Evolutionary conservation across 2,329 filamentous ascomycete species (phyloP).

Genomic region (Trichoderma cornu-damae): DNA sequence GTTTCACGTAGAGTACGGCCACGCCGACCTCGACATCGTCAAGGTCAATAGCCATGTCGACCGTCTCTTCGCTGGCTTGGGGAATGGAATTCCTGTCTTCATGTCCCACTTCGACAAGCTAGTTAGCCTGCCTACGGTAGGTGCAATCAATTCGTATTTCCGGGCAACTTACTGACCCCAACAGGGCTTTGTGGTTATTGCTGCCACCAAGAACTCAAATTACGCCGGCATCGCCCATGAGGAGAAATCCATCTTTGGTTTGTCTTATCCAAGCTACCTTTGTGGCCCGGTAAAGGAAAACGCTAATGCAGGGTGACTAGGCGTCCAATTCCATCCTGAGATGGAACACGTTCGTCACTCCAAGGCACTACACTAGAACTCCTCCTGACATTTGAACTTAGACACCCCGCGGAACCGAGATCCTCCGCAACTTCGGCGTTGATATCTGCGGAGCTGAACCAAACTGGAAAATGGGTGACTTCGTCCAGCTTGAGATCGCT

Average conservation of each 20-base stretch:
- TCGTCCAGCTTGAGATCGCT: slow-evolving; percentile 72
- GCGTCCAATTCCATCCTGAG: slow-evolving; percentile 88
- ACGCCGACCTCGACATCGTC: slow-evolving; percentile 41
- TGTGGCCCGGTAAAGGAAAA: too few species aligned
- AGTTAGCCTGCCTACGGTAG: slow-evolving; percentile 60
- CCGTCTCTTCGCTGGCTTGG: slow-evolving; percentile 70
- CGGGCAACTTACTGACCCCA: too few species aligned
- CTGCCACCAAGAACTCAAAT: slow-evolving; percentile 67
- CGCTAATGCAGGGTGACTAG: too few species aligned
- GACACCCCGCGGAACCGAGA: slow-evolving; percentile 51
- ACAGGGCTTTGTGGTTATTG: slow-evolving; percentile 73
- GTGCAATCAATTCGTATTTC: too few species aligned
- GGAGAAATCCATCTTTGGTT: slow-evolving; percentile 61
- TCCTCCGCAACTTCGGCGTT: slow-evolving; percentile 79
- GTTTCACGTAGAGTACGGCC: slow-evolving; percentile 3
- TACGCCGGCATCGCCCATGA: slow-evolving; percentile 76
- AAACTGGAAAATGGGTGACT: slow-evolving; percentile 83
- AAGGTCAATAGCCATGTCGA: slow-evolving; percentile 66
- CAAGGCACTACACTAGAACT: too few species aligned
- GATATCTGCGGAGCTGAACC: slow-evolving; percentile 71
- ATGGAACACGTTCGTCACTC: slow-evolving; percentile 43
- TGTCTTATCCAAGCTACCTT: too few species aligned
- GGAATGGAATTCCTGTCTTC: slow-evolving; percentile 27
- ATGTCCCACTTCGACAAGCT: slow-evolving; percentile 94
- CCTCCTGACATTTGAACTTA: too few species aligned